These are phyloP conservation scores for Priceomyces medius DNA, from an alignment of 805 yeast genomes.

Conservation along the genomic window DNA sequence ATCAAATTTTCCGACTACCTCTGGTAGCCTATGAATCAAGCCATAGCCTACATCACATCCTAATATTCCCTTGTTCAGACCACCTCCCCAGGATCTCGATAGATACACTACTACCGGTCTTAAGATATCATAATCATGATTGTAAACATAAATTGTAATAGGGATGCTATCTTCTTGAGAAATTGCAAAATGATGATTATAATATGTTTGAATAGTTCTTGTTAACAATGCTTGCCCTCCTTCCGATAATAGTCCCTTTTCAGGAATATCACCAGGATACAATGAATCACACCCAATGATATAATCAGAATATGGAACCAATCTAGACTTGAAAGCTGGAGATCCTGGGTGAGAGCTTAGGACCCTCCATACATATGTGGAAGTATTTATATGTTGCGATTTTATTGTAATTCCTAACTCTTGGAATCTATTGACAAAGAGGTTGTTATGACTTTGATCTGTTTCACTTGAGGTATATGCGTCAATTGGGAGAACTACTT, in stretches of 20 bases:
- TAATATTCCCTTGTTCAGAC: conserved; percentile 65
- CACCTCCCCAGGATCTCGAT: conserved; percentile 65
- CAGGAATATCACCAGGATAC: conserved; percentile 56
- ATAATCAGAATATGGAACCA: conserved; percentile 83
- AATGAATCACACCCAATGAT: conserved; percentile 66
- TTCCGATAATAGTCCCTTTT: conserved; percentile 67
- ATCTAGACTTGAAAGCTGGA: conserved; percentile 82
- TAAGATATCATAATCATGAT: conserved; percentile 80
- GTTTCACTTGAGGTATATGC: conserved; percentile 8
- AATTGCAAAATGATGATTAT: conserved; percentile 43
- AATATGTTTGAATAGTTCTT: conserved; percentile 59
- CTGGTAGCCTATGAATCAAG: conserved; percentile 79
- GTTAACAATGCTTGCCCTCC: conserved; percentile 86
- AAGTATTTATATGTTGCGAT: conserved; percentile 70
- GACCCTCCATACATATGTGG: conserved; percentile 87
- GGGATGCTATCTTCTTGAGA: conserved; percentile 37
- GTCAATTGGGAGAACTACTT: conserved; percentile 26
- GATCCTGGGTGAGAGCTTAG: conserved; percentile 67
- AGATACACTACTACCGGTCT: conserved; percentile 80
- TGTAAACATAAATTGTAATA: conserved; percentile 62
- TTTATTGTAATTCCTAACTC: conserved; percentile 69
- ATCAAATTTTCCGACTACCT: conserved; percentile 55
- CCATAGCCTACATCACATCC: conserved; percentile 98
- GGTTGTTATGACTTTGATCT: conserved; percentile 6
- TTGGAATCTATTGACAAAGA: conserved; percentile 38